Percentiles rank a stretch among this genome's conserved stretches.
phyloP scores from a whole-genome alignment of 2,329 filamentous ascomycete genomes.

The Dactylellina leptospora region DNA sequence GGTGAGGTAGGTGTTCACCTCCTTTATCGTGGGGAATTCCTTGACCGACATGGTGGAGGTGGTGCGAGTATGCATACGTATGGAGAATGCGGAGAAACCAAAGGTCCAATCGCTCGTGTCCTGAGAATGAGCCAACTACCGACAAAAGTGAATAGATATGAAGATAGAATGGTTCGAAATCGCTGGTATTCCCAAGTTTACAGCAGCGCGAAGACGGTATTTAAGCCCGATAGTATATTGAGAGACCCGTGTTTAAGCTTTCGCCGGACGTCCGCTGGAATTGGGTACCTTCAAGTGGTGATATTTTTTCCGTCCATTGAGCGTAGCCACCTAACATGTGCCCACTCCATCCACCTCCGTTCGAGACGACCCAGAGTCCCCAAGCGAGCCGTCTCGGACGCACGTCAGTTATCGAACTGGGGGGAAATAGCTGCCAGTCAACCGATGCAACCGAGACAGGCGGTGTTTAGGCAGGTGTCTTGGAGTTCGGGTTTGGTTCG shows the following conservation, averaged over 20 bases:
- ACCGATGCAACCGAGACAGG: too few species aligned
- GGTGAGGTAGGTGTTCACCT: constrained; percentile 76
- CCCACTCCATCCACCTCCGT: not conserved
- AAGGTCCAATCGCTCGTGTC: too few species aligned
- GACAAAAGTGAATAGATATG: too few species aligned
- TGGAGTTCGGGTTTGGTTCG: constrained; percentile 32
- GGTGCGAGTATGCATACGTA: not conserved
- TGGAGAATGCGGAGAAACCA: not conserved
- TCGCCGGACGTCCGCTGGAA: constrained; percentile 26
- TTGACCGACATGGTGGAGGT: constrained; percentile 58
- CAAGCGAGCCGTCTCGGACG: constrained; percentile 31
- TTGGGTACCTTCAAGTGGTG: constrained; percentile 4
- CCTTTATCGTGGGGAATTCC: constrained; percentile 78
- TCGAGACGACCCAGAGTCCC: constrained; percentile 41
- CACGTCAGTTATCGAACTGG: constrained; percentile 5
- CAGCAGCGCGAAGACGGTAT: not conserved
- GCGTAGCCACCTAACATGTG: not conserved
- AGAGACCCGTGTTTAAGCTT: too few species aligned
- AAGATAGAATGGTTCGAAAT: too few species aligned
- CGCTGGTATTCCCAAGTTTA: too few species aligned
- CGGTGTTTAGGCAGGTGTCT: constrained; percentile 5
- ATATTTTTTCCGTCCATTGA: constrained; percentile 49
- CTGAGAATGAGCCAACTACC: too few species aligned
- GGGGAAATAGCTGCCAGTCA: not conserved
- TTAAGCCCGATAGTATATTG: too few species aligned